Evolutionary conservation across 2,329 filamentous ascomycete genomes (phyloP), one percentile per base, ranked within the genome.

Genomic region (Ceratocystis variospora): DNA sequence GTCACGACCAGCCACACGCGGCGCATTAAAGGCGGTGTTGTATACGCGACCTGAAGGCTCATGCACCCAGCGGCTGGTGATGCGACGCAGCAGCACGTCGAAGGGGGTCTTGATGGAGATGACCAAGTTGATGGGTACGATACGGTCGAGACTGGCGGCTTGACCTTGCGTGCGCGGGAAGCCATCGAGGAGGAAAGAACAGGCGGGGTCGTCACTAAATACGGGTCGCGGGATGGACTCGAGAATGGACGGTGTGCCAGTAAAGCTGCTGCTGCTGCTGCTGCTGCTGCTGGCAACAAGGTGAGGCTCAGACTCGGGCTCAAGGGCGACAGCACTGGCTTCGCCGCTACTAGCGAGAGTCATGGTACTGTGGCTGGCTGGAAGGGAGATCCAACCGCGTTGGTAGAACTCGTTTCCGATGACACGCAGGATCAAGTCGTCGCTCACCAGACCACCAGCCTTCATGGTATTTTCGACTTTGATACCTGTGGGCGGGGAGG

Each of bases 101-200:
- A 89, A 84, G 0, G 94, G 94, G 0, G 93, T 97, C 73, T 87
- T 83, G 71, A 97, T 81, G 66, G 89, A 90, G 68, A 96, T 87
- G 62, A 91, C 94, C 68, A 96, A 83, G 76, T 99, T 99, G 74
- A 99, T 92, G n/a, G 93, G 91, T 41, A 97, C 83, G 44, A 96
- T 81, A 59, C 79, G 78, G 73, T 96, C 91, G 61, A 97, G 82
- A 67, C 86, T 86, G 53, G 78, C 75, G 33, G 92, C 94, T 76
- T 99, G 94, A 2, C 79, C 74, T 0, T 89, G 88, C 5, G 90
- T 99, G 70, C 94, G 88, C 1, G 94, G 94, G 76, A 97, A 99
- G 17, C 94, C 94, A 74, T 99, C 94, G 64, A 99, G 87, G 70
- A 99, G 88, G 75, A 96, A 97, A 0, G 91, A 96, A 7, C 91